Evolutionary conservation across 345 rosid genomes (phyloP), one percentile per base, ranked within the genome.

Genomic region (Melastoma malabathricum): DNA sequence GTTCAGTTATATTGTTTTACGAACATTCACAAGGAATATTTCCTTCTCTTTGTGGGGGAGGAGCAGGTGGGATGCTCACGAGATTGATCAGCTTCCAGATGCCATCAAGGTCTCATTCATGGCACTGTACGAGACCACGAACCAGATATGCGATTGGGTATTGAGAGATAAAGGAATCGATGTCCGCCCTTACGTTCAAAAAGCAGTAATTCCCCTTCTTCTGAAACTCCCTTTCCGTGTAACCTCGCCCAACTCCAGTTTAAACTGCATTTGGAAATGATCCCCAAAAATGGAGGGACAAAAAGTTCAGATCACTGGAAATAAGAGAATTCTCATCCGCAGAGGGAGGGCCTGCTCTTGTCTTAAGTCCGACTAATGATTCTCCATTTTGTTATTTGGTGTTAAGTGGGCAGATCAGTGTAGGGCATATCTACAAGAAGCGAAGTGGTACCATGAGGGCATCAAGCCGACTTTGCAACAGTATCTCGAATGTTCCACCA

Each of bases 71-170:
- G 69, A 59, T 48, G 22, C 59, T 3, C 41, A 55, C 1, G 13
- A 43, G 18, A 49, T 59, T 7, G 60, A 58, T 2, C 34, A 55
- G 22, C 69, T 64, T 45, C 69, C 69, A 39, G 29, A 31, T 12
- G 27, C 56, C 3, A 49, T 64, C 15, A 54, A 31, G 34, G 47
- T 27, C 8, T 58, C 53, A 27, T 48, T 47, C 25, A 49, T 64
- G 13, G 69, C 69, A 12, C 22, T 59, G 56, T 64, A 29, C 52
- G 55, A 64, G 49, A 64, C 59, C n/a, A 53, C 39, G 44, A 64
- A 59, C 13, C 38, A 5, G 38, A 31, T 31, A 31, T 29, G 69
- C 54, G 43, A 23, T 64, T 9, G 56, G 55, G 27, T 29, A 47
- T 18, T 17, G 43, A 59, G 15, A 31, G 44, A 38, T 47, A 12